Percentiles rank a stretch among this genome's conserved stretches.
Evolutionary conservation across 352 stramenopile genomes (phyloP).

Genomic region (Globisporangium acanthophoron): DNA sequence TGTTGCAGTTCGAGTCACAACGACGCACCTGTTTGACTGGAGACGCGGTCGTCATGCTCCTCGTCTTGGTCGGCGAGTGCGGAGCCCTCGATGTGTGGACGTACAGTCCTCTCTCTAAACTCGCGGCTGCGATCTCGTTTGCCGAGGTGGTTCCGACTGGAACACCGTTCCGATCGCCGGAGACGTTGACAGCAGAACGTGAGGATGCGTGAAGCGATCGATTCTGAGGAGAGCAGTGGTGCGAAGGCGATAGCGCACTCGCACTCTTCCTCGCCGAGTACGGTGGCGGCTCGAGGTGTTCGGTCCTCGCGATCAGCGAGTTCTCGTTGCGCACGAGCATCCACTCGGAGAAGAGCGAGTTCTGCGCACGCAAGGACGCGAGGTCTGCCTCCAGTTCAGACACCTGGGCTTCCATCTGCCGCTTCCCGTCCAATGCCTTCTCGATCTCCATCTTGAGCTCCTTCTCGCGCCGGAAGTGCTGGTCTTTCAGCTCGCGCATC

Average conservation of each 20-base stretch:
- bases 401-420: conserved; percentile 33
- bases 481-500: conserved; percentile 69
- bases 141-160: too few relatives aligned
- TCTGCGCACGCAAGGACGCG: conserved; percentile 48
- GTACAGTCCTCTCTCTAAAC: conserved; percentile 13
- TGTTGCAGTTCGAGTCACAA: neutral
- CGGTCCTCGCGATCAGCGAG: conserved; percentile 19
- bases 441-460: conserved; percentile 61
- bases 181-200: neutral
- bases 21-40: conserved; percentile 22
- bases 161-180: neutral
- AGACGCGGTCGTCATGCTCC: conserved; percentile 34
- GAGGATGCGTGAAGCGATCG: neutral
- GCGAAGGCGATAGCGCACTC: neutral
- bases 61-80: conserved; percentile 26
- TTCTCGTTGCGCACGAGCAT: conserved; percentile 76
- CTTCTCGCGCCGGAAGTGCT: conserved; percentile 54
- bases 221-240: neutral
- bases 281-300: neutral
- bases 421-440: conserved; percentile 39
- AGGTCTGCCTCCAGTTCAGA: conserved; percentile 58
- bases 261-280: neutral
- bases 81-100: conserved; percentile 20
- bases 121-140: neutral
- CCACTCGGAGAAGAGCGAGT: conserved; percentile 70